These are phyloP conservation scores for Gentiana dahurica DNA, from an alignment of 257 asterid species.

Conservation along the genomic window DNA sequence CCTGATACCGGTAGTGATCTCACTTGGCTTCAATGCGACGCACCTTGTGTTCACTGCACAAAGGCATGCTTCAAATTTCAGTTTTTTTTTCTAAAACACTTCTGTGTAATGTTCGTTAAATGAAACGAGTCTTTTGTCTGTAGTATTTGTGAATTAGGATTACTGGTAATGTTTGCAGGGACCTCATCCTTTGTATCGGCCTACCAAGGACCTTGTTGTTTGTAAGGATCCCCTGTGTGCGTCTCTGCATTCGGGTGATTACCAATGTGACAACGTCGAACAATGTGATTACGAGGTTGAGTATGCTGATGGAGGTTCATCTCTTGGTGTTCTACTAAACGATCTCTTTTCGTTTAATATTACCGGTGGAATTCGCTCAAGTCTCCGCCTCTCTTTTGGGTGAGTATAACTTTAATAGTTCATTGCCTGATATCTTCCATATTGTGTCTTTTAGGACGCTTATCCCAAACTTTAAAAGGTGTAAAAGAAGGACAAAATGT, in stretches of 20 bases:
- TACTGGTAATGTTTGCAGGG: constrained; percentile 33
- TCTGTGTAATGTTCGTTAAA: neutral
- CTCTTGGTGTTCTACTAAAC: constrained; percentile 85
- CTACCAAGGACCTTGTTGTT: constrained; percentile 76
- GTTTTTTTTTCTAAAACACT: neutral
- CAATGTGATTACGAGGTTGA: constrained; percentile 97
- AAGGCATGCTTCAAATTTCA: constrained; percentile 23
- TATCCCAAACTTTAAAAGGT: no score
- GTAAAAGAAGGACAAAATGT: no score
- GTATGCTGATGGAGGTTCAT: constrained; percentile 99
- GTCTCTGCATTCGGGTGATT: constrained; percentile 67
- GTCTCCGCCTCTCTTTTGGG: constrained; percentile 83
- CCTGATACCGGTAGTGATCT: constrained; percentile 99
- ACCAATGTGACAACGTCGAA: constrained; percentile 61
- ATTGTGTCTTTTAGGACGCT: no score
- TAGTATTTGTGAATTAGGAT: neutral
- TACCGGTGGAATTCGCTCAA: constrained; percentile 49
- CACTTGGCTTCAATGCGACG: constrained; percentile 98
- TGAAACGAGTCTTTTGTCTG: neutral
- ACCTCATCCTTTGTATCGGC: constrained; percentile 85
- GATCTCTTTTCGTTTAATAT: constrained; percentile 55
- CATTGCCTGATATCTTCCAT: no score
- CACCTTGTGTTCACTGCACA: constrained; percentile 94
- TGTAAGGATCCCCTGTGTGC: constrained; percentile 90
- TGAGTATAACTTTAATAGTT: constrained; percentile 11